Evolutionary conservation across 495 filamentous ascomycete species (phyloP).

Genomic region (Aspergillus hancockii): DNA sequence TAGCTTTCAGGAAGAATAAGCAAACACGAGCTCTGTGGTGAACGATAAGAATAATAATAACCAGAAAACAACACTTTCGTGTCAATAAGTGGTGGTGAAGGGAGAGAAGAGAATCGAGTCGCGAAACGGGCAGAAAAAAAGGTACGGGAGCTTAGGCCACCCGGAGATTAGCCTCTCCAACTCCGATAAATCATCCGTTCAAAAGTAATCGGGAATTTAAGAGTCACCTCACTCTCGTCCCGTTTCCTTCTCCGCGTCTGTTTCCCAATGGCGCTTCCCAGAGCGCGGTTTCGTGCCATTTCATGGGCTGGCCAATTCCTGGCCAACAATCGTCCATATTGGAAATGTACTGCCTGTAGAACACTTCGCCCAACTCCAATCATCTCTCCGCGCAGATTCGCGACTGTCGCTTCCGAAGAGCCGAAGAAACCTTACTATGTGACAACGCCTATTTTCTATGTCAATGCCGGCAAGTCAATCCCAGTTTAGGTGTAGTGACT

Average conservation of each 20-base stretch:
- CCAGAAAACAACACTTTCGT: not conserved
- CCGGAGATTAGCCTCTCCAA: conserved; percentile 32
- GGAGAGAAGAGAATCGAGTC: conserved; percentile 7
- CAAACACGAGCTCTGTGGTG: not conserved
- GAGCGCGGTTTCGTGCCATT: conserved; percentile 33
- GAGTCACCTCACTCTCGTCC: conserved; percentile 8
- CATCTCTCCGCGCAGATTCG: conserved; percentile 32
- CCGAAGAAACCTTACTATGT: conserved; percentile 87
- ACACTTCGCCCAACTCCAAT: conserved; percentile 16
- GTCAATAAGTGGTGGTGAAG: not conserved
- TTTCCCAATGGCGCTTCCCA: conserved; percentile 35
- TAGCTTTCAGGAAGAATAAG: not conserved
- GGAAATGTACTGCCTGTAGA: conserved; percentile 36
- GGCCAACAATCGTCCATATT: conserved; percentile 26
- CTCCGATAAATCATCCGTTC: conserved; percentile 28
- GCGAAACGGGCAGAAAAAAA: conserved; percentile 21
- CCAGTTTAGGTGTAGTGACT: not conserved
- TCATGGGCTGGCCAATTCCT: conserved; percentile 34
- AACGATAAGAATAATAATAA: conserved; percentile 6
- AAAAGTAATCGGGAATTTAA: not conserved
- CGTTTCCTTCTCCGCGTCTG: conserved; percentile 16
- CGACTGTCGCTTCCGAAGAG: conserved; percentile 29
- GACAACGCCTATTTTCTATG: conserved; percentile 97
- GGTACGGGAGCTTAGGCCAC: conserved; percentile 45
- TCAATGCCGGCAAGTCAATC: conserved; percentile 76